Evolutionary conservation across 1,284 basidiomycete genomes (phyloP).

Genomic region (Taiwanofungus camphoratus): DNA sequence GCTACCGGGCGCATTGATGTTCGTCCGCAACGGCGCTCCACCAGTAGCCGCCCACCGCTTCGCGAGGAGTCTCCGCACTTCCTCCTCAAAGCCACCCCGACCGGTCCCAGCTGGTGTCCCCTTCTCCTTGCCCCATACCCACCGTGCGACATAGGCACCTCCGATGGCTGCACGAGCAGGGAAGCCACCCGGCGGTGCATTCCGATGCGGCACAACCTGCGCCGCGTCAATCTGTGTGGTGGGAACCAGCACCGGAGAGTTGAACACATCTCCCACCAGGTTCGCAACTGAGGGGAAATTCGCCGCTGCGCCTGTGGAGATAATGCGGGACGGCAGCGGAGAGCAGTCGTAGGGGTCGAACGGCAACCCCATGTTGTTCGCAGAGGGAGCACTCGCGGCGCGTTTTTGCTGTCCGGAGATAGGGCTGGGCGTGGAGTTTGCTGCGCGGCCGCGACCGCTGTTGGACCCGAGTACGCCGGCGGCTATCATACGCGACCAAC

Average conservation of each 20-base stretch:
- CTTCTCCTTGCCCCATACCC: slow-evolving; percentile 72
- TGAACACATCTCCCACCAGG: slow-evolving; percentile 73
- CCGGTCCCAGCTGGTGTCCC: slow-evolving; percentile 33
- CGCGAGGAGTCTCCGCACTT: slow-evolving; percentile 58
- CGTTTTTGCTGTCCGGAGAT: slow-evolving; percentile 29
- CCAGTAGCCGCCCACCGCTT: slow-evolving; percentile 67
- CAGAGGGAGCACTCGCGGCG: slow-evolving; percentile 16
- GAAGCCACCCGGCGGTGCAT: slow-evolving; percentile 62
- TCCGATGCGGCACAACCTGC: slow-evolving; percentile 64
- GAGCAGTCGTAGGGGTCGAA: slow-evolving; percentile 72
- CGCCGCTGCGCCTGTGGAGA: slow-evolving; percentile 70
- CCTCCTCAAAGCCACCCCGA: slow-evolving; percentile 68
- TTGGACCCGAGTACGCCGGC: slow-evolving; percentile 48
- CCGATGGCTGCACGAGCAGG: slow-evolving; percentile 65
- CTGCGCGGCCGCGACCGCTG: slow-evolving; percentile 33
- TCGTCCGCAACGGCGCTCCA: slow-evolving; percentile 49
- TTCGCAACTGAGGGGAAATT: slow-evolving; percentile 80
- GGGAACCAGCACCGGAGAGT: slow-evolving; percentile 68
- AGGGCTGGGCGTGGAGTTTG: slow-evolving; percentile 26
- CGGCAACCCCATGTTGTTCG: slow-evolving; percentile 50
- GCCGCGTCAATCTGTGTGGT: slow-evolving; percentile 69
- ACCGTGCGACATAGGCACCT: slow-evolving; percentile 69
- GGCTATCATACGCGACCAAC: slow-evolving; percentile 66
- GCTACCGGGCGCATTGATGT: slow-evolving; percentile 37
- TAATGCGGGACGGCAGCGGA: slow-evolving; percentile 54